A percentile compares a stretch with the other conserved stretches of the same genome.
Evolutionary conservation across 2,329 filamentous ascomycete species (phyloP).

Genomic region (Penicillium psychrosexuale): DNA sequence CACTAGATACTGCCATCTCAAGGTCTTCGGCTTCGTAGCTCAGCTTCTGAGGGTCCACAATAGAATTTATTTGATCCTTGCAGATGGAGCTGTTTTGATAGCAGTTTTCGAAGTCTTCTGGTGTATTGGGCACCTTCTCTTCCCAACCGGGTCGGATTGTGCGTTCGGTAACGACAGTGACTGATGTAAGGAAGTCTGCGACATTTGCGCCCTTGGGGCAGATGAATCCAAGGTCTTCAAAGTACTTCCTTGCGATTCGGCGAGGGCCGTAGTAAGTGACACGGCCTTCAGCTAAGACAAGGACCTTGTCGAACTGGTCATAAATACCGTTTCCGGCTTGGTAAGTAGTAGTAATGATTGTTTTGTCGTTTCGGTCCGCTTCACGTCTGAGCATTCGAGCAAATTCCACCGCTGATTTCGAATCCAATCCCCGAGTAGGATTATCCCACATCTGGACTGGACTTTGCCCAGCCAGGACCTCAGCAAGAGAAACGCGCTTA

Average conservation of each 20-base stretch:
- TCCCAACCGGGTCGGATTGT: slow-evolving; percentile 36
- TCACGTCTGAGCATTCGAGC: slow-evolving; percentile 57
- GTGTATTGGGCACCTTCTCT: slow-evolving; percentile 31
- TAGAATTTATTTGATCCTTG: slow-evolving; percentile 50
- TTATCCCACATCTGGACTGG: slow-evolving; percentile 66
- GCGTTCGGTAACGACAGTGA: slow-evolving; percentile 55
- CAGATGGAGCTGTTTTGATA: slow-evolving; percentile 54
- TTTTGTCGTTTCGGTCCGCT: slow-evolving; percentile 58
- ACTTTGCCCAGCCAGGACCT: slow-evolving; percentile 50
- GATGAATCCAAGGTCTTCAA: slow-evolving; percentile 62
- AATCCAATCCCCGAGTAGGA: slow-evolving; percentile 62
- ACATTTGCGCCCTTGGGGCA: slow-evolving; percentile 61
- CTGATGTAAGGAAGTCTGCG: slow-evolving; percentile 63
- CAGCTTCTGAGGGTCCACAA: slow-evolving; percentile 31
- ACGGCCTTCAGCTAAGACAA: slow-evolving; percentile 63
- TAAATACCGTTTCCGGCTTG: slow-evolving; percentile 68
- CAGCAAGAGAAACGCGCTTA: slow-evolving; percentile 66
- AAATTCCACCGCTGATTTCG: slow-evolving; percentile 60
- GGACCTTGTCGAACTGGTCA: slow-evolving; percentile 65
- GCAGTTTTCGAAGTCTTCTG: slow-evolving; percentile 44
- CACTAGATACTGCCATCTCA: slow-evolving; percentile 26
- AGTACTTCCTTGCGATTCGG: slow-evolving; percentile 57
- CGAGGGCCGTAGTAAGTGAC: slow-evolving; percentile 63
- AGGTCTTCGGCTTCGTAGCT: slow-evolving; percentile 30
- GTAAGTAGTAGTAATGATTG: slow-evolving; percentile 63